Evolutionary conservation across 805 yeast genomes (phyloP).

Genomic region (Wickerhamiella shivajii): DNA sequence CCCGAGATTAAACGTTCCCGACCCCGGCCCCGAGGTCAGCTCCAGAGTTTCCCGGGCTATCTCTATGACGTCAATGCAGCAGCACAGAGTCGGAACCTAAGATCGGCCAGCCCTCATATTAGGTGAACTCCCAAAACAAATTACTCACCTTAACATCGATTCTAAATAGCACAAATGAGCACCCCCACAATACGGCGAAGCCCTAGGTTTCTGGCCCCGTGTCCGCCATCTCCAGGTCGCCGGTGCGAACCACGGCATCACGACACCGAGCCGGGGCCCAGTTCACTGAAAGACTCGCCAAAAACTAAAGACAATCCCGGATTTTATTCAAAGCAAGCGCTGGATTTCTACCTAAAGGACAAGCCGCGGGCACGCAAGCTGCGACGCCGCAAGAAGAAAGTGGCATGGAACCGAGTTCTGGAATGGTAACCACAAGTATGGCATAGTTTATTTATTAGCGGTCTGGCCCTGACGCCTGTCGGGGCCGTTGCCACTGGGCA

Average conservation of each 20-base stretch:
- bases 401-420: background rate
- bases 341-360: conserved; percentile 2
- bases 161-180: too few species aligned
- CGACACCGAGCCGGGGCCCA: background rate
- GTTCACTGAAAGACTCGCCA: background rate
- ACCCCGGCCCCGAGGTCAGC: too few species aligned
- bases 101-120: too few species aligned
- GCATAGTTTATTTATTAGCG: too few species aligned
- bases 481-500: background rate
- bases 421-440: background rate
- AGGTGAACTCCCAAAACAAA: too few species aligned
- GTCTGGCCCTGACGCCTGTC: background rate
- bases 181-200: too few species aligned
- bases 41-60: too few species aligned
- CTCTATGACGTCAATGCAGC: too few species aligned
- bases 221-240: conserved; percentile 6
- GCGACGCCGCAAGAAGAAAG: background rate
- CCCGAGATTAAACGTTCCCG: too few species aligned
- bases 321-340: conserved; percentile 1
- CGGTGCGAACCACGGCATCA: conserved; percentile 5
- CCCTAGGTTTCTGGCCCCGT: too few species aligned
- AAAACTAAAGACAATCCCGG: background rate
- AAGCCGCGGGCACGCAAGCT: background rate
- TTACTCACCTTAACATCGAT: too few species aligned
- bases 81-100: too few species aligned